These are phyloP conservation scores for Musa itinerans DNA, from an alignment of 176 grass and related monocot species.

Conservation along the genomic window DNA sequence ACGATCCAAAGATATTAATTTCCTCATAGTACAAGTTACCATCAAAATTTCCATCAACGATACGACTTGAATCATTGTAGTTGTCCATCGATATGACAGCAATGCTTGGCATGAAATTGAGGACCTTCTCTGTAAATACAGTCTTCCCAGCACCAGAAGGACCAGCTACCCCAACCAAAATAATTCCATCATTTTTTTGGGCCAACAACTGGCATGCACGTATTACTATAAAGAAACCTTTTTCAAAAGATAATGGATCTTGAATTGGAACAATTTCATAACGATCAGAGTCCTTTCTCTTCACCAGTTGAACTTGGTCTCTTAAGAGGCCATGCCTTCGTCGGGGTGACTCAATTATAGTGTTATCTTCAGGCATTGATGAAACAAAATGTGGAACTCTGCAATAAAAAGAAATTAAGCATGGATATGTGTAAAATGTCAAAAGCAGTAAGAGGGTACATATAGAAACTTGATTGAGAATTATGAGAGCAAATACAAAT, in stretches of 20 bases:
- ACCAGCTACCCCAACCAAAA: conserved; percentile 74
- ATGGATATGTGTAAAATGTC: neutral
- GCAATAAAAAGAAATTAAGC: neutral
- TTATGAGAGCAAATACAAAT: no score
- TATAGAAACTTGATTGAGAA: no score
- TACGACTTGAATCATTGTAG: conserved; percentile 79
- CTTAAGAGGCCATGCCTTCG: conserved; percentile 55
- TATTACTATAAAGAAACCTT: conserved; percentile 89
- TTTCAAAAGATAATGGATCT: conserved; percentile 81
- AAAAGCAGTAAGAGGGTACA: neutral
- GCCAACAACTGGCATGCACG: conserved; percentile 73
- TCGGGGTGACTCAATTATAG: conserved; percentile 47
- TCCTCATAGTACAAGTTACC: conserved; percentile 35
- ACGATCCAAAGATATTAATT: no score
- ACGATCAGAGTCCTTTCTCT: conserved; percentile 62
- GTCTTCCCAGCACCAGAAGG: conserved; percentile 95
- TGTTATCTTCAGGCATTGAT: conserved; percentile 49
- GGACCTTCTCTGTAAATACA: conserved; percentile 91
- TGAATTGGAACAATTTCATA: conserved; percentile 77
- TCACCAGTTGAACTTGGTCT: conserved; percentile 78
- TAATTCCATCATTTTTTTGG: conserved; percentile 75
- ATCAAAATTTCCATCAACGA: conserved; percentile 93
- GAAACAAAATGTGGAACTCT: neutral
- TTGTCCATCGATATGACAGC: conserved; percentile 97
- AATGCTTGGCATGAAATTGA: conserved; percentile 82